Base-by-base conservation (phyloP, 441 rosid genomes). In the Erodium chrysanthum region DNA sequence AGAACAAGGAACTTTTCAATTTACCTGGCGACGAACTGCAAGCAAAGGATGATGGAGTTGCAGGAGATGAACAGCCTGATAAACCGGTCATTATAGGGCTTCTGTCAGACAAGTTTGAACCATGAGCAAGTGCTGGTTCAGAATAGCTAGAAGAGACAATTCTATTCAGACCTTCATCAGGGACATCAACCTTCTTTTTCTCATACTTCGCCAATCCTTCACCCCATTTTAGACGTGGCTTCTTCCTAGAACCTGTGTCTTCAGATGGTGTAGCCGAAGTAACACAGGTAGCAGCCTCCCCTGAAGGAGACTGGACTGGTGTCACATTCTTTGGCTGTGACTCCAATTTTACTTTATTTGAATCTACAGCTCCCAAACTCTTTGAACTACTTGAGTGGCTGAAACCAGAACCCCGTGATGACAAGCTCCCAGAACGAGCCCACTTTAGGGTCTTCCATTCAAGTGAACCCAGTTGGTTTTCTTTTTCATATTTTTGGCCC, bases 191-290 rank as follows among this genome's bases (percentile, higher is more conserved):
- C 77, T 79, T 90, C 85, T 90, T 90, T 79, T 88, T 92, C 80
- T 95, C 99, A 73, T 85, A 95, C 78, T 95, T 90, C 0, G 98
- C 98, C 77, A 95, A 82, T 65, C 99, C 99, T 74, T 95, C 96
- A 46, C 99, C 99, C 98, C 98, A 95, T 22, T 88, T 88, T 23
- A 95, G 96, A 69, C 99, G 96, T 35, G 89, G 90, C 75, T 95
- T 95, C 82, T 94, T 94, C 80, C 88, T 86, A 18, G 91, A 81
- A 66, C 72, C 70, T 52, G 72, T 83, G 71, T 89, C 99, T 61
- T 89, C 96, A 42, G 79, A 70, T 60, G 80, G 83, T 0, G 74
- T 76, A 62, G 80, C 80, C 63, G 95, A 80, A 66, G 81, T 77
- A 67, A 68, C 81, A 77, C 82, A 78, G 8, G 84, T 77, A 72